Conservation (phyloP, 495 filamentous ascomycete species). For the Neurospora sp. region DNA sequence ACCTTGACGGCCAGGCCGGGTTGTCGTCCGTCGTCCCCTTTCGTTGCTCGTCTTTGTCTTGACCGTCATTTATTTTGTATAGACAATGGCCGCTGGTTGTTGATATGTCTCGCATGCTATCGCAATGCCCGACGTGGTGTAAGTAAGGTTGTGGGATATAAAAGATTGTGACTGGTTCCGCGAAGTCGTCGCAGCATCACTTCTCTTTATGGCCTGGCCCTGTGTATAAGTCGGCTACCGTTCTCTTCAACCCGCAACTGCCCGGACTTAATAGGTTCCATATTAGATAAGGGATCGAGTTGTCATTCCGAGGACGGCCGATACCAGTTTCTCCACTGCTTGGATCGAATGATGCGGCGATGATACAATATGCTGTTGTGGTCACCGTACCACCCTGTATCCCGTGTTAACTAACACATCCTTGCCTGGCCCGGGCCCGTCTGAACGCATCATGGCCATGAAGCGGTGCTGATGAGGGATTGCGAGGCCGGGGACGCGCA, state of each 20-base stretch:
- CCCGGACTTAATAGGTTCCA: background rate
- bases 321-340: constrained; percentile 1
- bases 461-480: background rate
- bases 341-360: constrained; percentile 13
- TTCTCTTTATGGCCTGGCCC: background rate
- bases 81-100: background rate
- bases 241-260: background rate
- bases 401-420: background rate
- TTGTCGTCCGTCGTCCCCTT: background rate
- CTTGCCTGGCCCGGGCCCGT: background rate
- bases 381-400: constrained; percentile 5
- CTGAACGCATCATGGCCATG: background rate
- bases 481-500: background rate
- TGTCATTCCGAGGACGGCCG: background rate
- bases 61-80: too few species aligned
- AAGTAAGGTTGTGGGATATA: background rate
- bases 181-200: background rate
- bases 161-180: background rate
- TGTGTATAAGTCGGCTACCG: background rate
- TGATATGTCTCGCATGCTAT: background rate
- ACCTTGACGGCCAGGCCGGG: background rate
- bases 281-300: background rate
- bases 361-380: constrained; percentile 8
- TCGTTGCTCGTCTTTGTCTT: background rate
- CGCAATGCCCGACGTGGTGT: background rate